Evolutionary conservation across 805 yeast species (phyloP).

Genomic region (Lipomyces lipofer): DNA sequence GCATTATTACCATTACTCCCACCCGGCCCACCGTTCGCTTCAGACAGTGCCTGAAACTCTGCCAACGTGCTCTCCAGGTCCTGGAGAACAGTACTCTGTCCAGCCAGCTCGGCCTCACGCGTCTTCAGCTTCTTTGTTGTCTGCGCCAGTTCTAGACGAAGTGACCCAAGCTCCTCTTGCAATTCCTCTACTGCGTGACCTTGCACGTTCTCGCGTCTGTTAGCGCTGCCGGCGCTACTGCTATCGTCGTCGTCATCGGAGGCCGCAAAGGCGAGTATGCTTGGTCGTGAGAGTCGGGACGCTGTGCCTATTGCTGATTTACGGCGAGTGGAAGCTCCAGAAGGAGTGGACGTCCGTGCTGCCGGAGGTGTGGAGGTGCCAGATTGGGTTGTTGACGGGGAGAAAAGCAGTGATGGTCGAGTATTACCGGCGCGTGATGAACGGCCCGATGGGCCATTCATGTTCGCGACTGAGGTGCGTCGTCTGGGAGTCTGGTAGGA

Average conservation of each 20-base stretch:
- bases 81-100: conserved; percentile 48
- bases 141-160: conserved; percentile 33
- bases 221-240: background rate
- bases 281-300: background rate
- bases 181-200: background rate
- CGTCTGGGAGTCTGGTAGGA: conserved; percentile 21
- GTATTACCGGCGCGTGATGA: conserved; percentile 12
- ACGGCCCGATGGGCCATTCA: conserved; percentile 15
- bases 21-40: conserved; percentile 24
- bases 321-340: conserved; percentile 2
- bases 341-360: conserved; percentile 7
- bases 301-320: background rate
- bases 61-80: conserved; percentile 52
- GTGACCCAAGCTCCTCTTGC: conserved; percentile 17
- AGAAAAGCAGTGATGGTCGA: conserved; percentile 9
- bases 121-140: conserved; percentile 28
- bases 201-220: too few relatives aligned
- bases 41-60: conserved; percentile 39
- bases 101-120: conserved; percentile 42
- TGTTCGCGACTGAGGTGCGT: conserved; percentile 18
- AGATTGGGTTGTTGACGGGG: background rate
- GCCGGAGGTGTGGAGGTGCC: background rate
- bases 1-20: conserved; percentile 30
- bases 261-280: background rate
- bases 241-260: conserved; percentile 3